Evolutionary conservation across 345 rosid species (phyloP).

Genomic region (Trapa incisa): DNA sequence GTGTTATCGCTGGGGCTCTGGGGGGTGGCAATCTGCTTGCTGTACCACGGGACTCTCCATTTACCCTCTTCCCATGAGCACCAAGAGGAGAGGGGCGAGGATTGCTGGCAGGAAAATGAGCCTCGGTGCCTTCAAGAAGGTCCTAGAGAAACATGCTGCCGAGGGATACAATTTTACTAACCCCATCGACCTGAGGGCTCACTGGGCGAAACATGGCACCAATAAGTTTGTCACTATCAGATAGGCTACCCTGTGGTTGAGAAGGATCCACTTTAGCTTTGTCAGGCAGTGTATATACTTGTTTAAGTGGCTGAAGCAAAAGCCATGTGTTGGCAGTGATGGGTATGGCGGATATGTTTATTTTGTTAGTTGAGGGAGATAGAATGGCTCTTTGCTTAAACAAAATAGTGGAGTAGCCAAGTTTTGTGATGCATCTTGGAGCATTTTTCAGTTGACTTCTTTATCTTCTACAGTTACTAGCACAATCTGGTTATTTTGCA

Average conservation of each 20-base stretch:
- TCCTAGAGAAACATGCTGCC: constrained; percentile 21
- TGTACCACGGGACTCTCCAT: constrained; percentile 19
- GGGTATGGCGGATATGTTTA: constrained; percentile 2
- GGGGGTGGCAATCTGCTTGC: constrained; percentile 32
- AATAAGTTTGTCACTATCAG: constrained; percentile 29
- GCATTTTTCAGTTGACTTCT: no score
- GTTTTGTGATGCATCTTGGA: background rate
- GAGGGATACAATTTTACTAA: constrained; percentile 23
- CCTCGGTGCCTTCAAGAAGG: constrained; percentile 23
- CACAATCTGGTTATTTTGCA: no score
- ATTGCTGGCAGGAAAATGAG: constrained; percentile 32
- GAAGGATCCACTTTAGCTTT: background rate
- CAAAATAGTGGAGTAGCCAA: constrained; percentile 10
- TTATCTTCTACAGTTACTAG: no score
- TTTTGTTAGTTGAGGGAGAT: constrained; percentile 12
- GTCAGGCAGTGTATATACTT: constrained; percentile 5
- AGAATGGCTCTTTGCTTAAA: constrained; percentile 2
- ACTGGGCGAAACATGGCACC: constrained; percentile 32
- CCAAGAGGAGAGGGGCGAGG: constrained; percentile 24
- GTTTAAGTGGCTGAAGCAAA: constrained; percentile 8
- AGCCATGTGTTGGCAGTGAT: constrained; percentile 6
- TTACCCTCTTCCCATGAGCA: constrained; percentile 26
- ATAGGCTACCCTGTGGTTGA: constrained; percentile 11
- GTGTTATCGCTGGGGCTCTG: constrained; percentile 30
- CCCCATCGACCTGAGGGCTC: constrained; percentile 22